Conservation (phyloP, 805 yeast genomes). For the Metschnikowia henanensis region DNA sequence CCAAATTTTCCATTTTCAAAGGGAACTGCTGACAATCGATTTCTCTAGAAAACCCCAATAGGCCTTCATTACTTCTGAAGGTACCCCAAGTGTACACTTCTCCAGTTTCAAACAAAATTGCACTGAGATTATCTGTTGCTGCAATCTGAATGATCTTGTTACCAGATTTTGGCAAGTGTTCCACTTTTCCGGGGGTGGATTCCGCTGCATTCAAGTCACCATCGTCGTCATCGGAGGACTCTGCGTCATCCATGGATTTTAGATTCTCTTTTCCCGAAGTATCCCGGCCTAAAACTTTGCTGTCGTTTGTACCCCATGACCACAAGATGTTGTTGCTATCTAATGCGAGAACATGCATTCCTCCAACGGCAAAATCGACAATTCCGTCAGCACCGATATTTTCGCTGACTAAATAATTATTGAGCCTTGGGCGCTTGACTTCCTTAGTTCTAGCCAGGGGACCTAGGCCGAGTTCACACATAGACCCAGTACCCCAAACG, state of each 20-base stretch:
- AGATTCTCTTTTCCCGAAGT: constrained; percentile 64
- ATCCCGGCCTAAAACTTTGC: constrained; percentile 88
- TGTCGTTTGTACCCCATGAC: constrained; percentile 99
- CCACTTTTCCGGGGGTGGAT: constrained; percentile 83
- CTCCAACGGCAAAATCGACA: constrained; percentile 91
- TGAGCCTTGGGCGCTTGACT: constrained; percentile 93
- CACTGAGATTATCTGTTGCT: constrained; percentile 91
- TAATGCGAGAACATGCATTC: constrained; percentile 88
- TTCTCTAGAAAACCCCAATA: constrained; percentile 74
- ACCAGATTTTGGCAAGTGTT: constrained; percentile 53
- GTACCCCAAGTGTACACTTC: constrained; percentile 98
- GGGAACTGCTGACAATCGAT: constrained; percentile 69
- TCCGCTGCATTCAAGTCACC: constrained; percentile 88
- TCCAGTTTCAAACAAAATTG: constrained; percentile 76
- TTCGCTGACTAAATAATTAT: constrained; percentile 66
- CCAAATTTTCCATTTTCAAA: constrained; percentile 55
- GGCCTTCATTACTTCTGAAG: constrained; percentile 90
- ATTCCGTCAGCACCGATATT: constrained; percentile 53
- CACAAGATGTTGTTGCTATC: constrained; percentile 78
- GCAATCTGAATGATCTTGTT: constrained; percentile 72
- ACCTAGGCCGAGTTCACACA: constrained; percentile 98
- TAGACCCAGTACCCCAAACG: constrained; percentile 96
- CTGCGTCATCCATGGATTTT: constrained; percentile 62
- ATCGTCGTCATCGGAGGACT: constrained; percentile 48
- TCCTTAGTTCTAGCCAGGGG: constrained; percentile 90